phyloP scores from a whole-genome alignment of 2,329 filamentous ascomycete species.

The Hypoxylon sp. region DNA sequence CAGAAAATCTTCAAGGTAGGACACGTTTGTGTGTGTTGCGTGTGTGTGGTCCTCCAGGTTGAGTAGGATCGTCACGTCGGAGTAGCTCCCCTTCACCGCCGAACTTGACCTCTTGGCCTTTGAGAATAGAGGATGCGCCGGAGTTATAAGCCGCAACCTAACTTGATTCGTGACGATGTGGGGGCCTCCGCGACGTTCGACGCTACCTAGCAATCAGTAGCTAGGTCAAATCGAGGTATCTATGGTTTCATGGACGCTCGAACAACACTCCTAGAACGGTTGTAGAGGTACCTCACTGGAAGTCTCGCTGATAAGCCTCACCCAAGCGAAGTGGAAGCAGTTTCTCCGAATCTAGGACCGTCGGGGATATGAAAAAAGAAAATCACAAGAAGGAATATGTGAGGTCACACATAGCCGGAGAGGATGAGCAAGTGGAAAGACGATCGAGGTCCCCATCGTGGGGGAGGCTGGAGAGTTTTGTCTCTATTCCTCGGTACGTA shows the following conservation, averaged over 20 bases:
- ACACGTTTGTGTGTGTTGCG: slow-evolving; percentile 27
- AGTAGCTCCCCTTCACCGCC: slow-evolving; percentile 42
- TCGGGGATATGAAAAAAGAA: slow-evolving; percentile 2
- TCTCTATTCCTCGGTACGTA: slow-evolving; percentile 12
- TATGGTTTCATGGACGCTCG: slow-evolving; percentile 11
- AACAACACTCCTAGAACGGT: slow-evolving; percentile 13
- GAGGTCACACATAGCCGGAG: slow-evolving; percentile 26
- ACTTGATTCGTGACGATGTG: slow-evolving; percentile 36
- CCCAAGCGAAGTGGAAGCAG: slow-evolving; percentile 28
- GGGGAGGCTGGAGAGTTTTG: slow-evolving; percentile 32
- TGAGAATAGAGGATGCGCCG: slow-evolving; percentile 22
- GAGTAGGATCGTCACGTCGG: slow-evolving; percentile 43
- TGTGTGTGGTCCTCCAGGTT: slow-evolving; percentile 34
- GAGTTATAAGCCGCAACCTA: slow-evolving; percentile 41
- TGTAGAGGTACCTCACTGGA: slow-evolving; percentile 13
- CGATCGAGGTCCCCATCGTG: slow-evolving; percentile 32
- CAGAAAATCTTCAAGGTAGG: slow-evolving; percentile 25
- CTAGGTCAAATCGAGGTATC: slow-evolving; percentile 37
- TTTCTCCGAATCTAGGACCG: slow-evolving; percentile 32
- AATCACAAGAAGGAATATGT: slow-evolving; percentile 6
- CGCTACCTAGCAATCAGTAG: slow-evolving; percentile 41
- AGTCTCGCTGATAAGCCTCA: slow-evolving; percentile 21
- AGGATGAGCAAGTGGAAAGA: slow-evolving; percentile 11
- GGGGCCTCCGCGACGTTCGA: slow-evolving; percentile 30
- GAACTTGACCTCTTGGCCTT: slow-evolving; percentile 40